Percentiles rank a stretch among this genome's conserved stretches.
Evolutionary conservation across 2,329 filamentous ascomycete species (phyloP).

Genomic region (Aspergillus aculeatus): DNA sequence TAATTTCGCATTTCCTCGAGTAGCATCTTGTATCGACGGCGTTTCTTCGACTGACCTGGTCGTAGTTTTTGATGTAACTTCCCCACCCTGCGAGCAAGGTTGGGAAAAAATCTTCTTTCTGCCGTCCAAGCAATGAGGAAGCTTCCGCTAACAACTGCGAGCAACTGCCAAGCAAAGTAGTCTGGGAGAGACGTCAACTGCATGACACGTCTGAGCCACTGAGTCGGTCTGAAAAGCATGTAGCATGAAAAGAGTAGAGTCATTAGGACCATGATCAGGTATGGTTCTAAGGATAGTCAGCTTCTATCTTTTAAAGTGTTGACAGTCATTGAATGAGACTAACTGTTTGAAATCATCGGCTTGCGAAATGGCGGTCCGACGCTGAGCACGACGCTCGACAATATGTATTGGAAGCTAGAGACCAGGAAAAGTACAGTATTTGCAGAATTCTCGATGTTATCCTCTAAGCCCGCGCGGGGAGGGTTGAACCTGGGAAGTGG

Average conservation of each 20-base stretch:
- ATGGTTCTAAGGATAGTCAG: slow-evolving; percentile 62
- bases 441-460: slow-evolving; percentile 87
- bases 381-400: slow-evolving; percentile 83
- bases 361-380: slow-evolving; percentile 90
- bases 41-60: slow-evolving; percentile 65
- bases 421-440: slow-evolving; percentile 88
- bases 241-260: slow-evolving; percentile 69
- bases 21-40: slow-evolving; percentile 86
- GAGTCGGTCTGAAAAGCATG: slow-evolving; percentile 74
- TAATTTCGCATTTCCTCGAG: slow-evolving; percentile 60
- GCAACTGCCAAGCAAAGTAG: slow-evolving; percentile 70
- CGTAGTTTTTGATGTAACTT: slow-evolving; percentile 56
- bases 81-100: slow-evolving; percentile 67
- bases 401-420: slow-evolving; percentile 92
- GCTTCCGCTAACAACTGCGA: slow-evolving; percentile 68
- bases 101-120: slow-evolving; percentile 70
- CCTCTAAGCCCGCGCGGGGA: slow-evolving; percentile 71
- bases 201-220: slow-evolving; percentile 73
- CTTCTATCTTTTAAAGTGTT: not conserved
- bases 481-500: slow-evolving; percentile 65
- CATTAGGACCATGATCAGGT: slow-evolving; percentile 71
- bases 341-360: slow-evolving; percentile 74
- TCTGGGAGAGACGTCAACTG: slow-evolving; percentile 75
- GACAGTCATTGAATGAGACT: slow-evolving; percentile 33
- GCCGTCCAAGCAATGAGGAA: slow-evolving; percentile 68